Conservation (phyloP, 108 stramenopile species). For the Thalassiosira profunda region DNA sequence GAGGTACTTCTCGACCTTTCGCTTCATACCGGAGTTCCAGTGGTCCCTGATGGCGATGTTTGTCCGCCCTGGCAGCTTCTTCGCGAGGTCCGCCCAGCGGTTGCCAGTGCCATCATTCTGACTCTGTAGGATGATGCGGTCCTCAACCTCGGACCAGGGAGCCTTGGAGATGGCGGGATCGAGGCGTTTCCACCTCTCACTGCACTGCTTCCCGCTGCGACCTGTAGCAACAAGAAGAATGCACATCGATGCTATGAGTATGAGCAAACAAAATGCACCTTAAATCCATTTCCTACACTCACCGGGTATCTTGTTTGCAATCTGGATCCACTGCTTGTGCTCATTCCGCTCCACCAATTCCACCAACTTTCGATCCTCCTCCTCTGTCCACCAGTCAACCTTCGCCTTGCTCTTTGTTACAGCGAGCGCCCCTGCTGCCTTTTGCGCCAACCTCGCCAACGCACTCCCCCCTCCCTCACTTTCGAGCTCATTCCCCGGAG, state of each 20-base stretch:
- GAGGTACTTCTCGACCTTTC: slow-evolving; percentile 87
- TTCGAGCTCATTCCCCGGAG: too few relatives aligned
- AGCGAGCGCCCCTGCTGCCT: too few relatives aligned
- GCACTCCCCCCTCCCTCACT: too few relatives aligned
- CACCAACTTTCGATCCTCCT: slow-evolving; percentile 67
- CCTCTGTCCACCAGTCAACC: slow-evolving; percentile 56
- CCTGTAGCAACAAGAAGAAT: slow-evolving; percentile 50
- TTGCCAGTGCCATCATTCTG: slow-evolving; percentile 84
- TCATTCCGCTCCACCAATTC: slow-evolving; percentile 60
- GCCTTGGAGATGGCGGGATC: slow-evolving; percentile 93
- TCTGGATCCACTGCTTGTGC: slow-evolving; percentile 84
- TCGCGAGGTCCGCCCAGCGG: slow-evolving; percentile 96
- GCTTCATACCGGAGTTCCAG: slow-evolving; percentile 96
- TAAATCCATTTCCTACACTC: too few relatives aligned
- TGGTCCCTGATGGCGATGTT: slow-evolving; percentile 99
- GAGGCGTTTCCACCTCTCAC: slow-evolving; percentile 99
- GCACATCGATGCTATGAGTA: slow-evolving; percentile 73
- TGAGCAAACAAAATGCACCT: slow-evolving; percentile 59
- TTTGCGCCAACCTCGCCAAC: too few relatives aligned
- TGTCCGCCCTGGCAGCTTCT: slow-evolving; percentile 88
- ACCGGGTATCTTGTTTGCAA: slow-evolving; percentile 70
- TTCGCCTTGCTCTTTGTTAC: neutral
- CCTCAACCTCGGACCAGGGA: slow-evolving; percentile 92
- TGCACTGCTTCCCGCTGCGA: slow-evolving; percentile 99
- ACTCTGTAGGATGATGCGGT: slow-evolving; percentile 80